Evolutionary conservation across 2,329 filamentous ascomycete species (phyloP).

Genomic region (Arthrobotrys sinensis): DNA sequence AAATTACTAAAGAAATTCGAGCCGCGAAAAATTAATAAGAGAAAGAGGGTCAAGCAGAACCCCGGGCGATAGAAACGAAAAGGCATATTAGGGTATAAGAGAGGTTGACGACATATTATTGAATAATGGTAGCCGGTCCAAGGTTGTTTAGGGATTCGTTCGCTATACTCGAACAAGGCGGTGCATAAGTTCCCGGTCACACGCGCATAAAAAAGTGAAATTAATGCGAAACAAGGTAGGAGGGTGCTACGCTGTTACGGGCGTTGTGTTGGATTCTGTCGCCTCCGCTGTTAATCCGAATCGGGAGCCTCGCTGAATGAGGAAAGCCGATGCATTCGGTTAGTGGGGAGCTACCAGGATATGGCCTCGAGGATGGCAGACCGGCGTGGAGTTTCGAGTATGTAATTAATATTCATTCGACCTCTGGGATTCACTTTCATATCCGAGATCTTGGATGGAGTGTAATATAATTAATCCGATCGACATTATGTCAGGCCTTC

Average conservation of each 20-base stretch:
- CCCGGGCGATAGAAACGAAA: constrained; percentile 32
- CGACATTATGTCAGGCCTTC: not conserved
- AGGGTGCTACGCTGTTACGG: constrained; percentile 31
- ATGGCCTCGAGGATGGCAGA: constrained; percentile 4
- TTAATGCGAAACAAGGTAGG: constrained; percentile 58
- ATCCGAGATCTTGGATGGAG: not conserved
- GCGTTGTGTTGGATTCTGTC: constrained; percentile 52
- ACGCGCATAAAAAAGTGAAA: constrained; percentile 48
- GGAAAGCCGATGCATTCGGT: constrained; percentile 50
- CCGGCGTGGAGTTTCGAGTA: constrained; percentile 1
- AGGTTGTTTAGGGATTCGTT: not conserved
- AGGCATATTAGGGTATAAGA: constrained; percentile 28
- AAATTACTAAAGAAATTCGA: constrained; percentile 4
- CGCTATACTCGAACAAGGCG: constrained; percentile 25
- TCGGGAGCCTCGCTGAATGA: constrained; percentile 3
- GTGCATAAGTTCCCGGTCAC: constrained; percentile 58
- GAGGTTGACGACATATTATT: constrained; percentile 30
- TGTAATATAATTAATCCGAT: not conserved
- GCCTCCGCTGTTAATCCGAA: constrained; percentile 36
- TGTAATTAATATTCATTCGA: constrained; percentile 3
- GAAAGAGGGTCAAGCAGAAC: constrained; percentile 2
- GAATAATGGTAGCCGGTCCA: not conserved
- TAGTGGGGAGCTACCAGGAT: constrained; percentile 24
- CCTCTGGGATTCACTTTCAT: not conserved
- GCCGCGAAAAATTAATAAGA: not conserved